Conservation (phyloP, 768 basidiomycete species). For the Mrakia gelida region DNA sequence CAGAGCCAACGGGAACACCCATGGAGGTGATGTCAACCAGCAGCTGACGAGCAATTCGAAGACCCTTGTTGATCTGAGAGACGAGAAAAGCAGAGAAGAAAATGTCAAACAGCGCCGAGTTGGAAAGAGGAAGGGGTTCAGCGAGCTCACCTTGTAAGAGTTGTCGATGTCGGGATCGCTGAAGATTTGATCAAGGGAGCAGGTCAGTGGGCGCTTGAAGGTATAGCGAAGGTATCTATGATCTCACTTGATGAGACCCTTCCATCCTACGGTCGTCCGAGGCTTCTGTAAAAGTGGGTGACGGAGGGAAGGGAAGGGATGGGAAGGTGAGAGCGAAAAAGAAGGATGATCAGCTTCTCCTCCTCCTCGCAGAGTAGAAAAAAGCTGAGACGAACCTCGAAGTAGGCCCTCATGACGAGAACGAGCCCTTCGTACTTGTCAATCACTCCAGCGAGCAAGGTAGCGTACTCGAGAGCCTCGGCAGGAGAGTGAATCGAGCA, state of each 20-base stretch:
- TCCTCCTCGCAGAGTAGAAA: not conserved
- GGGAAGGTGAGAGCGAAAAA: not conserved
- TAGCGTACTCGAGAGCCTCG: constrained; percentile 59
- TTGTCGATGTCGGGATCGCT: constrained; percentile 95
- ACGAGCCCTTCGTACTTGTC: constrained; percentile 61
- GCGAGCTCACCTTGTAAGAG: constrained; percentile 57
- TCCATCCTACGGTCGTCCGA: constrained; percentile 88
- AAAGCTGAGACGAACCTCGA: constrained; percentile 43
- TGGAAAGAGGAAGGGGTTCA: not conserved
- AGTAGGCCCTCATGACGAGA: constrained; percentile 96
- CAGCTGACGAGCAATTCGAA: constrained; percentile 78
- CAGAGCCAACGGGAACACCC: constrained; percentile 89
- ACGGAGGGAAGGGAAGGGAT: constrained; percentile 23
- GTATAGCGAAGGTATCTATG: not conserved
- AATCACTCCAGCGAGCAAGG: constrained; percentile 61
- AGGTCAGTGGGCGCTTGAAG: not conserved
- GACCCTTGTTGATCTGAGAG: constrained; percentile 80
- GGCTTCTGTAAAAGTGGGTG: constrained; percentile 63
- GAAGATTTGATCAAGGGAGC: constrained; percentile 50
- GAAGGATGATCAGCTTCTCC: not conserved
- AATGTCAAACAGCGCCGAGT: not conserved
- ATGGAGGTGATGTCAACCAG: constrained; percentile 84
- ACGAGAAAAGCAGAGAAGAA: not conserved
- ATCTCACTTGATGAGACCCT: constrained; percentile 58
- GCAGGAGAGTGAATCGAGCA: constrained; percentile 82